These are phyloP conservation scores for Colletotrichum sp. DNA, from an alignment of 2,329 filamentous ascomycete genomes.

Conservation along the genomic window DNA sequence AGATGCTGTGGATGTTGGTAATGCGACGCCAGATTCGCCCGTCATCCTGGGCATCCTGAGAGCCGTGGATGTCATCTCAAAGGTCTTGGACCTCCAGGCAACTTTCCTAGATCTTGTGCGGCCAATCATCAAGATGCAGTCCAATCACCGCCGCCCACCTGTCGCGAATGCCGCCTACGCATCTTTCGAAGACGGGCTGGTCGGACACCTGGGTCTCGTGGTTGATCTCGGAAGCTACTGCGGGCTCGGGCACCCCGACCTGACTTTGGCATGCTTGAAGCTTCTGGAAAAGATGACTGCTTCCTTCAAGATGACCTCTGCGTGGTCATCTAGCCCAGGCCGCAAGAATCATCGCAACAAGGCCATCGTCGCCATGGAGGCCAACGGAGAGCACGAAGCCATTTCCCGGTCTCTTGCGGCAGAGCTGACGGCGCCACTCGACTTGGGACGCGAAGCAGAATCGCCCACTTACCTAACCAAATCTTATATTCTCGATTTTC, in stretches of 20 bases:
- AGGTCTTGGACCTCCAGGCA: slow-evolving; percentile 84
- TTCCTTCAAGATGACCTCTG: slow-evolving; percentile 79
- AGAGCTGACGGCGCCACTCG: slow-evolving; percentile 72
- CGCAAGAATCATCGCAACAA: slow-evolving; percentile 70
- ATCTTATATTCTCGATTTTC: slow-evolving; percentile 81
- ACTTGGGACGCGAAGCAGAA: slow-evolving; percentile 72
- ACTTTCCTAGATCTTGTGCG: slow-evolving; percentile 91
- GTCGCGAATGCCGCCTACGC: slow-evolving; percentile 79
- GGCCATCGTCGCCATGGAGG: slow-evolving; percentile 86
- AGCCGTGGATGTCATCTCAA: slow-evolving; percentile 83
- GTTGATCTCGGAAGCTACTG: slow-evolving; percentile 87
- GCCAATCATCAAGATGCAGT: slow-evolving; percentile 74
- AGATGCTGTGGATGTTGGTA: slow-evolving; percentile 73
- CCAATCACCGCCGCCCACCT: slow-evolving; percentile 60
- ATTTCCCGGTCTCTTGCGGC: slow-evolving; percentile 76
- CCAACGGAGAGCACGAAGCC: slow-evolving; percentile 78
- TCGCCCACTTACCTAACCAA: slow-evolving; percentile 83
- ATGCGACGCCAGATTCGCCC: slow-evolving; percentile 77
- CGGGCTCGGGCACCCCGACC: slow-evolving; percentile 78
- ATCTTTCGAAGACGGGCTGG: slow-evolving; percentile 91
- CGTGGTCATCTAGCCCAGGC: slow-evolving; percentile 51
- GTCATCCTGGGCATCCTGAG: slow-evolving; percentile 79
- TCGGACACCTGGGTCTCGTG: slow-evolving; percentile 80
- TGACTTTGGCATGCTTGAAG: slow-evolving; percentile 81
- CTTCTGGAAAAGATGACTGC: slow-evolving; percentile 86